Evolutionary conservation across 78 protist genomes (phyloP).

Genomic region (Chrysochromulina parva): DNA sequence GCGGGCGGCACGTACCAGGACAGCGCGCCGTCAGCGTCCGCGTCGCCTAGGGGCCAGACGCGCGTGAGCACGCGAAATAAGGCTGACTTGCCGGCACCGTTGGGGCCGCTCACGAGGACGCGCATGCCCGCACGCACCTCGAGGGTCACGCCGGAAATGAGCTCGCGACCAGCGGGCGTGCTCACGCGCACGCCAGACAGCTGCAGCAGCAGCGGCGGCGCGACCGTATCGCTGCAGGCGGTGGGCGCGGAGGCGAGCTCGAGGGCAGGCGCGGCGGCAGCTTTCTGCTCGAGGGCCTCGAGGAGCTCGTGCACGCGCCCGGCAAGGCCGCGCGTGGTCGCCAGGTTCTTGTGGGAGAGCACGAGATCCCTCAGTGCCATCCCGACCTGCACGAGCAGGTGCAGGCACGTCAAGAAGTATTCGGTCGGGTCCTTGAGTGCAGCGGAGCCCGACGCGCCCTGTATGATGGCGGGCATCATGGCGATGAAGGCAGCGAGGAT

Average conservation of each 20-base stretch:
- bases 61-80: not conserved
- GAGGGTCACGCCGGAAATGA: not conserved
- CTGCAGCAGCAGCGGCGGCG: not conserved
- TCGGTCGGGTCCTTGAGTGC: not conserved
- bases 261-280: not conserved
- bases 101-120: not conserved
- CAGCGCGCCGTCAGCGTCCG: not conserved
- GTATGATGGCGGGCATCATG: not conserved
- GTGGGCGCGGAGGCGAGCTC: not conserved
- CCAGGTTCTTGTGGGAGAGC: not conserved
- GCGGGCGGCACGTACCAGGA: not conserved
- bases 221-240: not conserved
- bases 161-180: not conserved
- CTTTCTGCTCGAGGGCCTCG: not conserved
- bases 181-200: not conserved
- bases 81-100: constrained; percentile 6
- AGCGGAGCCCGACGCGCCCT: not conserved
- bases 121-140: not conserved
- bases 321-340: not conserved
- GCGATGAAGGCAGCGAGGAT: constrained; percentile 30
- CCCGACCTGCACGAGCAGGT: constrained; percentile 18
- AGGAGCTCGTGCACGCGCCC: not conserved
- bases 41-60: constrained; percentile 10
- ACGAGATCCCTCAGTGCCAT: not conserved
- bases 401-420: constrained; percentile 8